A percentile compares a stretch with the other conserved stretches of the same genome.
Conservation (phyloP, 768 basidiomycete genomes). For the Russula earlei region DNA sequence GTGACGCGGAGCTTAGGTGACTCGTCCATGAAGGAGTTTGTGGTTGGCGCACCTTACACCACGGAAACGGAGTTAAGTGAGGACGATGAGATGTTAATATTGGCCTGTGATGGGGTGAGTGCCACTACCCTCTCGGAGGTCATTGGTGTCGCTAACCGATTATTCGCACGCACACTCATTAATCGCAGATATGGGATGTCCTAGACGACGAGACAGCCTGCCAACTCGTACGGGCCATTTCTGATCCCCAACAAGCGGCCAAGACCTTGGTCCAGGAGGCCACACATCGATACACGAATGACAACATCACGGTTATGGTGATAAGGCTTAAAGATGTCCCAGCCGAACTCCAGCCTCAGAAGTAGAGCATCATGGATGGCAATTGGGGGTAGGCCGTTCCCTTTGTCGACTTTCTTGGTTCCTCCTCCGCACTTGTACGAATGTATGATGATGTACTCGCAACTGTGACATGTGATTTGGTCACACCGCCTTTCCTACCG, state of each 20-base stretch:
- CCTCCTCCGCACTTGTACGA: too few species aligned
- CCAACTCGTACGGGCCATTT: slow-evolving; percentile 62
- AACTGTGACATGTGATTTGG: too few species aligned
- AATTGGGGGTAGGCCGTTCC: too few species aligned
- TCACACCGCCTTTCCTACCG: too few species aligned
- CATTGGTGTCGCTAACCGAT: background rate
- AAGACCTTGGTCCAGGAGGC: slow-evolving; percentile 72
- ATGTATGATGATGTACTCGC: too few species aligned
- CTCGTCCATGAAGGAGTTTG: slow-evolving; percentile 98
- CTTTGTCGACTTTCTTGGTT: too few species aligned
- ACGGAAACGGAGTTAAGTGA: slow-evolving; percentile 91
- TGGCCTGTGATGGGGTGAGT: slow-evolving; percentile 96
- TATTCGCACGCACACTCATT: background rate
- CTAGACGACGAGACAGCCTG: slow-evolving; percentile 84
- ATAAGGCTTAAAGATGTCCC: slow-evolving; percentile 59
- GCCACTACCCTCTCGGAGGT: background rate
- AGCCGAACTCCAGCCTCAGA: slow-evolving; percentile 17
- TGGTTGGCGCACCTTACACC: slow-evolving; percentile 95
- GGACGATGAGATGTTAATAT: slow-evolving; percentile 88
- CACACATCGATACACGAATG: slow-evolving; percentile 78
- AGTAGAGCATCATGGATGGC: too few species aligned
- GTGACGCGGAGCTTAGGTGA: slow-evolving; percentile 95
- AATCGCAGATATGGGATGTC: slow-evolving; percentile 87
- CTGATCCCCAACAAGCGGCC: slow-evolving; percentile 79
- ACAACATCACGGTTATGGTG: slow-evolving; percentile 90